Evolutionary conservation across 75 land plant genomes (phyloP), one percentile per base, ranked within the genome.

Genomic region (Pinus albicaulis): DNA sequence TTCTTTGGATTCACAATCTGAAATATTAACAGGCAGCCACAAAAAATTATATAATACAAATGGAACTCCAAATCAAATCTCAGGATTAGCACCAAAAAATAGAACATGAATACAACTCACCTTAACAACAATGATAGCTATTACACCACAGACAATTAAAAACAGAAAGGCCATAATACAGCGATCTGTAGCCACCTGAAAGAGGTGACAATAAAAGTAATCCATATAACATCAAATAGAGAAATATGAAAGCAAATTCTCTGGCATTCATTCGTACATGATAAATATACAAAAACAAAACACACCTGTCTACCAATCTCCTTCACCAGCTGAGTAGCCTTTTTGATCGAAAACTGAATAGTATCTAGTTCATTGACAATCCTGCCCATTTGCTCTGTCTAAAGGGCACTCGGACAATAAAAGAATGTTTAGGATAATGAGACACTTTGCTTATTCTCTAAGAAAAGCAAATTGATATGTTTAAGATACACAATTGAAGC

Each of bases 301-400:
- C 57, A 26, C 66, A 93, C 98, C 98, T 95, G 96, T 56, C 93
- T 86, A 38, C 98, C 96, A 80, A 95, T 91, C 83, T 95, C 98
- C 76, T 89, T 93, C 66, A 95, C 98, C 22, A 95, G 85, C 76
- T 95, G 93, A 20, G 94, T 84, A 55, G 98, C 98, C 78, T 95
- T 95, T 71, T 95, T 95, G 44, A 95, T 93, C 38, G 98, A 95
- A 65, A 95, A 95, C 63, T 95, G 89, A 74, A 95, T 92, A 19
- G 91, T 93, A 57, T 95, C 98, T 71, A 95, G 81, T 75, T 95
- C 98, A 82, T 93, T 95, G n/a, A 88, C 92, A 77, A 95, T 86
- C 44, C 93, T 88, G 19, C 96, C 96, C 94, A 95, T 91, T 89
- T 93, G 96, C 19, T 95, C 96, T 53, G 98, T 95, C 98, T 95